These are phyloP conservation scores for Aphanomyces cochlioides DNA, from an alignment of 352 stramenopile genomes.

Conservation along the genomic window DNA sequence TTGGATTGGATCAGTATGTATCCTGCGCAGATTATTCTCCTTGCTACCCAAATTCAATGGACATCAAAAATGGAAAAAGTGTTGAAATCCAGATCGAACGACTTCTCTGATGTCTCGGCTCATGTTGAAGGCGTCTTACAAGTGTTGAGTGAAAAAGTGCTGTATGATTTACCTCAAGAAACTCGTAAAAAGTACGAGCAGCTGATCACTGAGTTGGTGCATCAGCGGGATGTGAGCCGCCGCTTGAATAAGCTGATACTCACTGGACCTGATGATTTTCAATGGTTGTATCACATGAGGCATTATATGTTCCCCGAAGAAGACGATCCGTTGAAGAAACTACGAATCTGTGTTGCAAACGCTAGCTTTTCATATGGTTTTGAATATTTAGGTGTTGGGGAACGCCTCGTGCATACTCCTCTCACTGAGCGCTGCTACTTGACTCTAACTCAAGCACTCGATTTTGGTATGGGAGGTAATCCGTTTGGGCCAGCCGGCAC, in stretches of 20 bases:
- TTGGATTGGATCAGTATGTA: conserved; percentile 96
- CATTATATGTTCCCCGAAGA: conserved; percentile 94
- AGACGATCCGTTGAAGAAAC: conserved; percentile 84
- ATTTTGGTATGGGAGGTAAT: conserved; percentile 98
- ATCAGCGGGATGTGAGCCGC: conserved; percentile 97
- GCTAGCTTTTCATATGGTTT: conserved; percentile 99
- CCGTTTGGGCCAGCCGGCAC: conserved; percentile 99
- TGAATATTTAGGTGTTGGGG: conserved; percentile 99
- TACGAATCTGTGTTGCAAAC: conserved; percentile 97
- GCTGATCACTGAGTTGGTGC: conserved; percentile 99
- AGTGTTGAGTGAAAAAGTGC: conserved; percentile 95
- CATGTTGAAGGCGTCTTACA: conserved; percentile 85
- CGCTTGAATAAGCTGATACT: conserved; percentile 86
- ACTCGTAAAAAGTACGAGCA: conserved; percentile 99
- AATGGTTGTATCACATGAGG: conserved; percentile 99
- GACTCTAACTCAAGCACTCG: conserved; percentile 98
- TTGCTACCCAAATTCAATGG: conserved; percentile 98
- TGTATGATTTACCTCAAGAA: conserved; percentile 92
- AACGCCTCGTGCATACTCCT: conserved; percentile 99
- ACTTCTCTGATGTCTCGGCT: conserved; percentile 49
- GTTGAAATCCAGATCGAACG: conserved; percentile 62
- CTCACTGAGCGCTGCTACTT: conserved; percentile 99
- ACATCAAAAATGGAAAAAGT: conserved; percentile 91
- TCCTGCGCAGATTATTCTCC: conserved; percentile 98
- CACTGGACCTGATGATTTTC: conserved; percentile 90